Percentiles rank a stretch among this genome's conserved stretches.
phyloP scores from a whole-genome alignment of 768 basidiomycete species.

The Boletus pseudopeckii region DNA sequence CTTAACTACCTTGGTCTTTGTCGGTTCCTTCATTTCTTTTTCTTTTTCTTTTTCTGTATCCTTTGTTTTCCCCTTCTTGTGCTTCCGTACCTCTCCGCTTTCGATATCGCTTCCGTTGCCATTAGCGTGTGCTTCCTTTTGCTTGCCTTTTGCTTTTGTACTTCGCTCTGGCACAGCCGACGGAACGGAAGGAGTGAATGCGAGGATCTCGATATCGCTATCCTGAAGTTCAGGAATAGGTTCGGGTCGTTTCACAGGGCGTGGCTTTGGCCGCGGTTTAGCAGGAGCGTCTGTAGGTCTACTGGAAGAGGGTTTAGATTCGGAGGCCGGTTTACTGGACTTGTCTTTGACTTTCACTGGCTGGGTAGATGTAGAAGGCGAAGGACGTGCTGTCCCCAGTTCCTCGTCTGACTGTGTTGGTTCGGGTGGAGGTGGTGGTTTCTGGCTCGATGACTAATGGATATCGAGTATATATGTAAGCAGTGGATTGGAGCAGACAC shows the following conservation, averaged over 20 bases:
- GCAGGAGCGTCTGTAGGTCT: conserved; percentile 15
- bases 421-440: conserved; percentile 1
- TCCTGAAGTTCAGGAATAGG: conserved; percentile 21
- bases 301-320: conserved; percentile 18
- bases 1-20: conserved; percentile 27
- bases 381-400: conserved; percentile 13
- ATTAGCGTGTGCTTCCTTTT: conserved; percentile 29
- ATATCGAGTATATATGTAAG: neutral
- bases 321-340: conserved; percentile 9
- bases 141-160: conserved; percentile 38
- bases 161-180: conserved; percentile 21
- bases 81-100: conserved; percentile 27
- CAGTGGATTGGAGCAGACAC: conserved; percentile 3
- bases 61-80: conserved; percentile 24
- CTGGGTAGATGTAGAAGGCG: conserved; percentile 13
- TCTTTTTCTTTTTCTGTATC: conserved; percentile 18
- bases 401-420: conserved; percentile 24
- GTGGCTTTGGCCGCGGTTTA: conserved; percentile 26
- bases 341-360: conserved; percentile 16
- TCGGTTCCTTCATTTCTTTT: conserved; percentile 24
- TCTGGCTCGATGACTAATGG: conserved; percentile 14
- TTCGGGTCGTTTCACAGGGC: conserved; percentile 13
- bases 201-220: conserved; percentile 33
- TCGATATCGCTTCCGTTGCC: conserved; percentile 14
- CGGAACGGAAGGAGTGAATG: conserved; percentile 3